Evolutionary conservation across 2,329 filamentous ascomycete genomes (phyloP), one percentile per base, ranked within the genome.

Genomic region (Tolypocladium ovalisporum): DNA sequence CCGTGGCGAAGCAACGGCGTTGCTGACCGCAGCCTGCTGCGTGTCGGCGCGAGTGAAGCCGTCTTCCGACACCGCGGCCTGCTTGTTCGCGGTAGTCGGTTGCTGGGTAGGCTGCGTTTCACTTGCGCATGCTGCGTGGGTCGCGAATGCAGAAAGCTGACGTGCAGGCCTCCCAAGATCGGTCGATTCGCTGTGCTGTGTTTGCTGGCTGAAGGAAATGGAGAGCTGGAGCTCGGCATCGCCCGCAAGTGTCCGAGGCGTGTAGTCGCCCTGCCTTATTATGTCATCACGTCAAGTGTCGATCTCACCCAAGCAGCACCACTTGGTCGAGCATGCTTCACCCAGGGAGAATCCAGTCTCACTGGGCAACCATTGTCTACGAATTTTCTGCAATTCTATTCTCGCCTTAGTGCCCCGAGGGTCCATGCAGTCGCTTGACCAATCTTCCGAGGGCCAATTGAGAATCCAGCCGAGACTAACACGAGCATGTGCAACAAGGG

Each of bases 81-180:
- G 29, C 29, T 19, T 32, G 9, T 19, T 24, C 29, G 47, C 12
- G 19, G 47, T 8, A 29, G 47, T 52, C 47, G 22, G 47, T 52
- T 22, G 47, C 13, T n/a, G 13, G 44, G 27, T 12, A 51, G 53
- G 22, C 37, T 32, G 44, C 42, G 24, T 58, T 55, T 44, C 53
- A 40, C 19, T 49, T 54, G 54, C 60, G 59, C 58, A 59, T 59
- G 57, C 56, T 54, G 57, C 42, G 32, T 27, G 19, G 53, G 39
- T 54, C 39, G 57, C 34, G 59, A 57, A 59, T 59, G 54, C 57
- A 37, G 29, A 53, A 60, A 60, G 56, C 61, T 63, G 60, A 63
- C 60, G 49, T 57, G 49, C 54, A 52, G 42, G 29, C 47, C 27
- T 51, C 29, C 27, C 47, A 51, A 29, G 29, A 10, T 51, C 29